A percentile compares a stretch with the other conserved stretches of the same genome.
Conservation (phyloP, 257 asterid genomes). For the Scutellaria barbata region DNA sequence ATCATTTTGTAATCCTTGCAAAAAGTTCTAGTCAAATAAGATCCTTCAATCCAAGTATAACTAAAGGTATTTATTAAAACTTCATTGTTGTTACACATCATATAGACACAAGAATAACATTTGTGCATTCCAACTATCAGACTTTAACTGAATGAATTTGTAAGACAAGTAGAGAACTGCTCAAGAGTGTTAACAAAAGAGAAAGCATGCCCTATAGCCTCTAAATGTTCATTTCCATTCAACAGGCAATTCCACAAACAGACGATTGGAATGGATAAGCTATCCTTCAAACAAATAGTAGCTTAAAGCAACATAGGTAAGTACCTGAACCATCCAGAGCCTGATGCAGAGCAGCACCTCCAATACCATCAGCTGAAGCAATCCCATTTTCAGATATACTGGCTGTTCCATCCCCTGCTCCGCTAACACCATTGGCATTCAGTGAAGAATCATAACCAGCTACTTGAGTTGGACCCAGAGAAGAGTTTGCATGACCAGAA, state of each 20-base stretch:
- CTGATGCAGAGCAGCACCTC: conserved; percentile 65
- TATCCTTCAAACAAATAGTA: background rate
- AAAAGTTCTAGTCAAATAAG: background rate
- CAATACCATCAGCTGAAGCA: conserved; percentile 54
- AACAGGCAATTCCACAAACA: conserved; percentile 24
- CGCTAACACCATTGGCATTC: conserved; percentile 50
- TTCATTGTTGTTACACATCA: background rate
- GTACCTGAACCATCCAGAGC: conserved; percentile 73
- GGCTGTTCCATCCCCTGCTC: conserved; percentile 46
- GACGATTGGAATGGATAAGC: conserved; percentile 17
- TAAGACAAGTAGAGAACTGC: background rate
- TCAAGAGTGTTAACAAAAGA: background rate
- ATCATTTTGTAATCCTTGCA: background rate
- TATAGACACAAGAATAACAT: background rate
- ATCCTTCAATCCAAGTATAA: background rate
- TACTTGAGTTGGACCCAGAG: conserved; percentile 48
- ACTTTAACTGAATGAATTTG: conserved; percentile 1
- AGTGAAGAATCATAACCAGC: conserved; percentile 55
- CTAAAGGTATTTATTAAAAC: background rate
- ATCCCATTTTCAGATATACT: conserved; percentile 62
- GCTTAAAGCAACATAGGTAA: conserved; percentile 18
- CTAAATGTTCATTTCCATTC: conserved; percentile 4
- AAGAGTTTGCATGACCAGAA: conserved; percentile 42
- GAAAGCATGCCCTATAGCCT: background rate
- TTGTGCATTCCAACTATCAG: background rate